These are phyloP conservation scores for Stereum hirsutum DNA, from an alignment of 1,284 basidiomycete genomes.

Conservation along the genomic window DNA sequence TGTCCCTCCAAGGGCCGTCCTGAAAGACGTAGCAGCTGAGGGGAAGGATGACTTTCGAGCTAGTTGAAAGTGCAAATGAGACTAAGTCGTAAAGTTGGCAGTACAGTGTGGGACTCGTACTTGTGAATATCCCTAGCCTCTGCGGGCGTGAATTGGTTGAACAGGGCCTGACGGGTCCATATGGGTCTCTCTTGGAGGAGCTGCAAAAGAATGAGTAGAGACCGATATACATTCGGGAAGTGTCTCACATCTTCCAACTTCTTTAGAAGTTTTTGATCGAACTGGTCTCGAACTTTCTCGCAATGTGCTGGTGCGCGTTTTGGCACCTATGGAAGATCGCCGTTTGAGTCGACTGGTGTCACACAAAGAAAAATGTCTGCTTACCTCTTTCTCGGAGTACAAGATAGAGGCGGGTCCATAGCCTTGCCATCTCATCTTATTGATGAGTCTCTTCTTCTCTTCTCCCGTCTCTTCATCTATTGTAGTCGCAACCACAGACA, in stretches of 20 bases:
- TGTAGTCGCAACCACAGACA: slow-evolving; percentile 56
- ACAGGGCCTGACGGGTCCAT: slow-evolving; percentile 81
- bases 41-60: slow-evolving; percentile 65
- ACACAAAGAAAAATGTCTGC: slow-evolving; percentile 9
- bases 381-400: slow-evolving; percentile 53
- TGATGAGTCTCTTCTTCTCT: slow-evolving; percentile 72
- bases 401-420: slow-evolving; percentile 63
- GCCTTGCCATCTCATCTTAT: slow-evolving; percentile 73
- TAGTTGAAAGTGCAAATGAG: slow-evolving; percentile 18
- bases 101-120: slow-evolving; percentile 27
- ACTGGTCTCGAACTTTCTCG: slow-evolving; percentile 42
- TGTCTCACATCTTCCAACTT: slow-evolving; percentile 41
- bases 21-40: slow-evolving; percentile 81
- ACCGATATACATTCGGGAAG: slow-evolving; percentile 6
- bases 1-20: slow-evolving; percentile 93
- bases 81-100: slow-evolving; percentile 3
- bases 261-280: slow-evolving; percentile 51
- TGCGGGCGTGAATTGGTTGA: slow-evolving; percentile 70
- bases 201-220: too few relatives aligned
- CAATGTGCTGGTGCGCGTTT: slow-evolving; percentile 51
- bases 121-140: slow-evolving; percentile 68
- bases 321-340: slow-evolving; percentile 42
- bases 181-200: slow-evolving; percentile 69
- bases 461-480: slow-evolving; percentile 71
- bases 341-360: not conserved